phyloP scores from a whole-genome alignment of 148 eudicot species.

The Rhododendron ferrugineum region DNA sequence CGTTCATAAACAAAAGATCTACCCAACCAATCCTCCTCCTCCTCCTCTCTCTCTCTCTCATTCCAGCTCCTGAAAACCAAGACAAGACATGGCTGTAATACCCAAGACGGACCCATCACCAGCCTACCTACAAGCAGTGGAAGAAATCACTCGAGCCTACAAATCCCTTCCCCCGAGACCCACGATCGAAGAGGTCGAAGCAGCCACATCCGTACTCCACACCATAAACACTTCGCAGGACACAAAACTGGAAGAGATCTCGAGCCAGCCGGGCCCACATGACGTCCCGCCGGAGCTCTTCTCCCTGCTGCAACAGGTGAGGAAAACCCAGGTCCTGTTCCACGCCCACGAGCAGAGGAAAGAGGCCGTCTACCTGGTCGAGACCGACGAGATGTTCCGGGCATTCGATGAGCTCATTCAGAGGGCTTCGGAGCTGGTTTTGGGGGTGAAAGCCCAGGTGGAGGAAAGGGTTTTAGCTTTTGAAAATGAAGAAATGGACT shows the following conservation, averaged over 20 bases:
- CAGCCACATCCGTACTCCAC: slow-evolving; percentile 36
- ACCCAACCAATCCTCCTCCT: neutral
- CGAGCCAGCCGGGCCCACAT: slow-evolving; percentile 15
- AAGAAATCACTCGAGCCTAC: slow-evolving; percentile 41
- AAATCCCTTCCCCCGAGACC: slow-evolving; percentile 51
- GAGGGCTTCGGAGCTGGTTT: slow-evolving; percentile 34
- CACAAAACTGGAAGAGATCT: slow-evolving; percentile 26
- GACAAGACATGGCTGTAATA: slow-evolving; percentile 21
- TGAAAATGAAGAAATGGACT: neutral
- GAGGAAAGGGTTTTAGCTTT: slow-evolving; percentile 14
- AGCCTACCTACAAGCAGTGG: slow-evolving; percentile 23
- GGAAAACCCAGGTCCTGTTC: slow-evolving; percentile 23
- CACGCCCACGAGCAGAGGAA: slow-evolving; percentile 32
- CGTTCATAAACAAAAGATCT: neutral
- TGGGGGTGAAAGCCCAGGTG: slow-evolving; percentile 20
- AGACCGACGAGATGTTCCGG: slow-evolving; percentile 25
- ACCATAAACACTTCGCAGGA: slow-evolving; percentile 26
- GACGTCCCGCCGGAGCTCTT: slow-evolving; percentile 41
- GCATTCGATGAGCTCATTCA: slow-evolving; percentile 40
- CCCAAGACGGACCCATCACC: slow-evolving; percentile 20
- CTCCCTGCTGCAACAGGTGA: slow-evolving; percentile 33
- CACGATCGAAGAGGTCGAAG: slow-evolving; percentile 43
- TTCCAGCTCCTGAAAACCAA: neutral
- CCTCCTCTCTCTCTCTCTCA: neutral
- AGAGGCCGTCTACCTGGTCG: slow-evolving; percentile 34